Conservation (phyloP, 1,139 yeast species). For the Blastobotrys elegans region DNA sequence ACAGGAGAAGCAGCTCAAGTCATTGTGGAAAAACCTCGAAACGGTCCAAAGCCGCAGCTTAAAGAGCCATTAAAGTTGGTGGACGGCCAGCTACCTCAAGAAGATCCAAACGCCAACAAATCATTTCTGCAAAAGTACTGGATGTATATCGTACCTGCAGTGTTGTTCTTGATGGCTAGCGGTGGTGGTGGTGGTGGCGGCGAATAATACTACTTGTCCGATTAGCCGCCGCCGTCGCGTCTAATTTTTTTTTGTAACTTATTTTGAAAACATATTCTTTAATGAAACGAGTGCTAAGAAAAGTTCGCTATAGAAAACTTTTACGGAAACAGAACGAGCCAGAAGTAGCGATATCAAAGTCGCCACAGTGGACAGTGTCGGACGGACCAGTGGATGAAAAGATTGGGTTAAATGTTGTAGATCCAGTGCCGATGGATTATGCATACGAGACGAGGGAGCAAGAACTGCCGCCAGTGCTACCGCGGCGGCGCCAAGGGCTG, state of each 20-base stretch:
- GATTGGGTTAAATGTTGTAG: neutral
- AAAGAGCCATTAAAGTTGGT: constrained; percentile 29
- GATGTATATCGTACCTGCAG: constrained; percentile 34
- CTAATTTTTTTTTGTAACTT: neutral
- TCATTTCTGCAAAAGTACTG: constrained; percentile 38
- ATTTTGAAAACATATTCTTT: neutral
- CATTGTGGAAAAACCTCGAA: neutral
- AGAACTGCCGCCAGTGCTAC: neutral
- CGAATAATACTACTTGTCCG: neutral
- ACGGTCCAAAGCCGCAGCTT: constrained; percentile 27
- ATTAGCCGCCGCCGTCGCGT: neutral
- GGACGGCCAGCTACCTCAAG: constrained; percentile 27
- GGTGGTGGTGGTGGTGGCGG: constrained; percentile 21
- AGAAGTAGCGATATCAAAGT: neutral
- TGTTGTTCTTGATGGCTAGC: constrained; percentile 27
- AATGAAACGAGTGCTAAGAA: neutral
- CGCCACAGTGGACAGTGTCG: neutral
- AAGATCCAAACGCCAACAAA: constrained; percentile 27
- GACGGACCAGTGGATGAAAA: neutral
- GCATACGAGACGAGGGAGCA: neutral
- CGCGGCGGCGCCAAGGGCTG: neutral
- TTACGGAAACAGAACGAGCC: too few species aligned
- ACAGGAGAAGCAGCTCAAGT: neutral
- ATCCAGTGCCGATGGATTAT: neutral
- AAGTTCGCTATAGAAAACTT: neutral